A percentile compares a stretch with the other conserved stretches of the same genome.
These are phyloP conservation scores for Penicillium paradoxum DNA, from an alignment of 495 filamentous ascomycete species.

Conservation along the genomic window DNA sequence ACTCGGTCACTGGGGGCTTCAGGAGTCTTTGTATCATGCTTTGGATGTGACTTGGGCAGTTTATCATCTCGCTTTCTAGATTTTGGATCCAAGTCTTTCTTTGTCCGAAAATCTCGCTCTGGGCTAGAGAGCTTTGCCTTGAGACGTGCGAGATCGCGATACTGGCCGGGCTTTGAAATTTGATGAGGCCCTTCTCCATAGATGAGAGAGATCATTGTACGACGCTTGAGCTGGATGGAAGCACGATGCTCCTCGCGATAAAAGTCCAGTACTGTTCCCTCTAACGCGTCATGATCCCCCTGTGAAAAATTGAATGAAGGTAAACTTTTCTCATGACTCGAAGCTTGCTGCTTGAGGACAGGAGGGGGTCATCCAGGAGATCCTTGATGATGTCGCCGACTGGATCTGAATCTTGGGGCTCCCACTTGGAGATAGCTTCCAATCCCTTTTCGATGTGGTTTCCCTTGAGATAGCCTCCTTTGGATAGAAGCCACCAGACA, in stretches of 20 bases:
- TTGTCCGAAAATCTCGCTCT: too few relatives aligned
- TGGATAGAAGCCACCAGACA: conserved; percentile 18
- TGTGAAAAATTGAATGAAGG: neutral
- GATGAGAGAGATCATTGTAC: conserved; percentile 4
- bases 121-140: neutral
- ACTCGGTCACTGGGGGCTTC: neutral
- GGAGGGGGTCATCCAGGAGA: conserved; percentile 8
- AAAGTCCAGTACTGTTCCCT: neutral
- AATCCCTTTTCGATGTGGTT: conserved; percentile 7
- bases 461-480: conserved; percentile 5
- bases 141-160: neutral
- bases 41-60: neutral
- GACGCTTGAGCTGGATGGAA: neutral
- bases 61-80: neutral
- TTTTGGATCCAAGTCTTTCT: neutral
- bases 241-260: neutral
- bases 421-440: neutral
- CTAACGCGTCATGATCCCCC: neutral
- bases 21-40: neutral
- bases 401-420: neutral
- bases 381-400: neutral
- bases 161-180: conserved; percentile 1
- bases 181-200: conserved; percentile 8
- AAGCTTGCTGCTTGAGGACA: neutral
- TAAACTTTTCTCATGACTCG: neutral